Evolutionary conservation across 169 alveolate genomes (phyloP), one percentile per base, ranked within the genome.

Genomic region (Prorocentrum cordatum): DNA sequence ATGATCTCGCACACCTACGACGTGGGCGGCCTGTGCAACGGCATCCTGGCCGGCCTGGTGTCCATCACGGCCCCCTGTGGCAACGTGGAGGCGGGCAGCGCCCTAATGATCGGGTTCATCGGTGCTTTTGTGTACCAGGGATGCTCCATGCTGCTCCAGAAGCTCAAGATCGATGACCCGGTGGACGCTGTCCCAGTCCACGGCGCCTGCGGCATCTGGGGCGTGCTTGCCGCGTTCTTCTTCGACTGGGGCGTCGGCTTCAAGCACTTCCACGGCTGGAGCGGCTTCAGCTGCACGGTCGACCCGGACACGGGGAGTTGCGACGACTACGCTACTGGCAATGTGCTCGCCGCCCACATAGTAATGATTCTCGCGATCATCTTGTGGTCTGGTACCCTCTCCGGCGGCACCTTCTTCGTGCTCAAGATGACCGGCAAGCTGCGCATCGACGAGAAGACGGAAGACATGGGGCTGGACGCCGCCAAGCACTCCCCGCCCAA

Each of bases 131-230:
- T 79, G 35, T 79, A 79, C 75, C 88, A 79, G 75, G 88, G 38
- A 18, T 20, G 64, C 20, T 79, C 88, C 66, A 79, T 79, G 88
- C 64, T 79, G 1, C 64, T 79, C 75, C 88, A 79, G 32, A 79
- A 59, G 88, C 61, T 79, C 75, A n/a, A n/a, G n/a, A n/a, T n/a
- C 18, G 75, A 79, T 29, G 88, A 79, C 50, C 88, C 88, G 20
- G 72, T 79, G 75, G 88, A 79, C n/a, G 88, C 88, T n/a, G 5
- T n/a, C 64, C 75, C 75, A 2, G 88, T 79, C n/a, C 88, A 79
- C 75, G 88, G 88, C 75, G 38, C 45, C 75, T 79, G 88, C 14
- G 88, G 88, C 71, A 42, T 64, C 26, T 79, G 88, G 88, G 88
- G 88, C 2, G 61, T 24, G 33, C 42, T 79, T 3, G 72, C 88